These are phyloP conservation scores for Bremia lactucae DNA, from an alignment of 352 stramenopile species.

Conservation along the genomic window DNA sequence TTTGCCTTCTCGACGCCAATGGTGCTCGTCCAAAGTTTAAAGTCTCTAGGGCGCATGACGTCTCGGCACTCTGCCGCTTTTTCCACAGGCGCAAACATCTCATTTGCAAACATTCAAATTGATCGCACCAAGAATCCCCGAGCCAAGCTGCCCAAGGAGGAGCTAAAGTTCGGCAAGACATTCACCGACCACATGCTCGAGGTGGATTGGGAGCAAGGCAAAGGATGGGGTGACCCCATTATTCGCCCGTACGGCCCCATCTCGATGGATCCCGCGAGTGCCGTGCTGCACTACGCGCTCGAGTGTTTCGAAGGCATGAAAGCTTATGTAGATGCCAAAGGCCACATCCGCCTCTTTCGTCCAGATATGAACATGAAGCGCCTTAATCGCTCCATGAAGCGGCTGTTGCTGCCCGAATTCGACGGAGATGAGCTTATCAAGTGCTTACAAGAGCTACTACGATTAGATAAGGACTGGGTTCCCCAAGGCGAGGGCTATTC, in stretches of 20 bases:
- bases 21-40: conserved; percentile 11
- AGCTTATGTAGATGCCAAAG: conserved; percentile 81
- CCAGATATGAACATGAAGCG: conserved; percentile 95
- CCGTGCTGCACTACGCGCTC: conserved; percentile 91
- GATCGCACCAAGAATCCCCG: conserved; percentile 34
- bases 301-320: conserved; percentile 96
- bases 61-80: conserved; percentile 13
- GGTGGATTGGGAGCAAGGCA: conserved; percentile 81
- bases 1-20: conserved; percentile 1
- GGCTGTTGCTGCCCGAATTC: conserved; percentile 85
- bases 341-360: conserved; percentile 89
- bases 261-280: conserved; percentile 85
- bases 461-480: conserved; percentile 89
- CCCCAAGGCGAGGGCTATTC: conserved; percentile 92
- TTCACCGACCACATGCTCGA: conserved; percentile 97
- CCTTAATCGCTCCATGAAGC: conserved; percentile 89
- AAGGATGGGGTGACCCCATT: conserved; percentile 78
- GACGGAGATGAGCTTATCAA: conserved; percentile 85
- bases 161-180: conserved; percentile 90
- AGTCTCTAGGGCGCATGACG: conserved; percentile 10
- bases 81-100: conserved; percentile 20
- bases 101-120: conserved; percentile 32
- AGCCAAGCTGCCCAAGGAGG: conserved; percentile 68
- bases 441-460: conserved; percentile 81
- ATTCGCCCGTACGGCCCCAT: conserved; percentile 90